Percentiles rank a stretch among this genome's conserved stretches.
phyloP scores from a whole-genome alignment of 2,329 filamentous ascomycete species.

The Nemania serpens region DNA sequence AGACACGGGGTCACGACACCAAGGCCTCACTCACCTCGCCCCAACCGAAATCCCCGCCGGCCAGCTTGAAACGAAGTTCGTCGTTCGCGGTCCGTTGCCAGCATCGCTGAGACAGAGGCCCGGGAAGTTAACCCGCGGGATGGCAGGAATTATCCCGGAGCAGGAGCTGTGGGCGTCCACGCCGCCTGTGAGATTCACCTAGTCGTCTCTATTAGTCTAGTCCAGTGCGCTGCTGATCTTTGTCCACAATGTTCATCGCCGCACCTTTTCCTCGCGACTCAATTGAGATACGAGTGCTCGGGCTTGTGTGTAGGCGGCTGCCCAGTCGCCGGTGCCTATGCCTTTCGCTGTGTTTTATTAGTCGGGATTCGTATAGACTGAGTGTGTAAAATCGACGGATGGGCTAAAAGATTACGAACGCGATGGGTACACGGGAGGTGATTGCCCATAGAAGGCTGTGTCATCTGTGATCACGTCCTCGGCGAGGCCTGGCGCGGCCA shows the following conservation, averaged over 20 bases:
- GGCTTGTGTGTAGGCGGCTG: conserved; percentile 43
- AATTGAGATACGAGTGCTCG: conserved; percentile 44
- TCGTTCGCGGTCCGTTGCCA: conserved; percentile 39
- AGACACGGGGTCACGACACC: background rate
- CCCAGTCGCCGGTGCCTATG: conserved; percentile 43
- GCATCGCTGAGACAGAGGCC: conserved; percentile 48
- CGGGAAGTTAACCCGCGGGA: conserved; percentile 46
- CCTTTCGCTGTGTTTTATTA: conserved; percentile 36
- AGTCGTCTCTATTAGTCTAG: background rate
- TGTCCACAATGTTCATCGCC: background rate
- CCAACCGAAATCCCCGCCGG: conserved; percentile 64
- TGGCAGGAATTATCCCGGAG: conserved; percentile 47
- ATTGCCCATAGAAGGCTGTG: conserved; percentile 44
- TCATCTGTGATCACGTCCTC: conserved; percentile 41
- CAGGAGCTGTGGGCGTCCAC: conserved; percentile 40
- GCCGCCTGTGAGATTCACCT: conserved; percentile 47
- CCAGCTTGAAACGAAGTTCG: conserved; percentile 50
- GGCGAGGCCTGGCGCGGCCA: conserved; percentile 23
- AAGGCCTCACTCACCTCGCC: conserved; percentile 37
- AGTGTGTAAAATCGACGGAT: background rate
- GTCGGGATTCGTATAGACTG: background rate
- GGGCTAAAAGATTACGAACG: conserved; percentile 33
- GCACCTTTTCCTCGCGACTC: conserved; percentile 46
- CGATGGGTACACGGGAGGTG: conserved; percentile 44
- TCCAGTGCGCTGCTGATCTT: background rate